A percentile compares a stretch with the other conserved stretches of the same genome.
phyloP scores from a whole-genome alignment of 225 moss, liverwort and hornwort genomes.

The Physcomitrellopsis africana region DNA sequence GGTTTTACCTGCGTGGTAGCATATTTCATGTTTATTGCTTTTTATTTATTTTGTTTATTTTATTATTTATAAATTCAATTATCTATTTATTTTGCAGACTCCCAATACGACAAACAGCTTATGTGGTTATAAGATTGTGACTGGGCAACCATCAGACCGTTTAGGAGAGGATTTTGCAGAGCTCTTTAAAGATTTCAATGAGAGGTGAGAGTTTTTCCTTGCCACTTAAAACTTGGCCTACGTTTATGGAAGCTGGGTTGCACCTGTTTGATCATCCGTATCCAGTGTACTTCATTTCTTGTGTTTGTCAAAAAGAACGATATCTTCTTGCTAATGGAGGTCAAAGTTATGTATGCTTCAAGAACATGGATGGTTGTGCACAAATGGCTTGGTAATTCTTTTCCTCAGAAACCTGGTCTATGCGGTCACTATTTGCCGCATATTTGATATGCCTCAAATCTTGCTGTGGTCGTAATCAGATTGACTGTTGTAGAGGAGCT shows the following conservation, averaged over 20 bases:
- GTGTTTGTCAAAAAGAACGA: constrained; percentile 15
- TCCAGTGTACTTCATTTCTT: constrained; percentile 12
- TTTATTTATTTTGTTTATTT: too few species aligned
- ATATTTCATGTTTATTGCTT: too few species aligned
- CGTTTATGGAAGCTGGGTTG: constrained; percentile 14
- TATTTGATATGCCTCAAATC: constrained; percentile 12
- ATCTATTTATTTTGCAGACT: constrained; percentile 62
- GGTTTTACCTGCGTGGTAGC: too few species aligned
- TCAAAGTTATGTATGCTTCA: constrained; percentile 19
- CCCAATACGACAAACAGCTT: constrained; percentile 93
- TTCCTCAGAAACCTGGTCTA: constrained; percentile 13
- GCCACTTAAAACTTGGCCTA: background rate
- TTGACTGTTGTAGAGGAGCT: constrained; percentile 88
- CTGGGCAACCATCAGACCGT: constrained; percentile 97
- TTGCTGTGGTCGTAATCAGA: constrained; percentile 45
- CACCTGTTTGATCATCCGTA: constrained; percentile 18
- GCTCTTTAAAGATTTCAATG: constrained; percentile 89
- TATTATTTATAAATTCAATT: too few species aligned
- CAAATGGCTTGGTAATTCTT: background rate
- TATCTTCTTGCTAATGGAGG: constrained; percentile 28
- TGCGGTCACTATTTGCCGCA: background rate
- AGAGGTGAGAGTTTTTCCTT: constrained; percentile 56
- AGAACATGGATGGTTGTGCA: too few species aligned
- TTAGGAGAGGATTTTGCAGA: constrained; percentile 96
- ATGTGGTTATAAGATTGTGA: constrained; percentile 98